phyloP scores from a whole-genome alignment of 441 rosid genomes.

The Adansonia grandidieri region DNA sequence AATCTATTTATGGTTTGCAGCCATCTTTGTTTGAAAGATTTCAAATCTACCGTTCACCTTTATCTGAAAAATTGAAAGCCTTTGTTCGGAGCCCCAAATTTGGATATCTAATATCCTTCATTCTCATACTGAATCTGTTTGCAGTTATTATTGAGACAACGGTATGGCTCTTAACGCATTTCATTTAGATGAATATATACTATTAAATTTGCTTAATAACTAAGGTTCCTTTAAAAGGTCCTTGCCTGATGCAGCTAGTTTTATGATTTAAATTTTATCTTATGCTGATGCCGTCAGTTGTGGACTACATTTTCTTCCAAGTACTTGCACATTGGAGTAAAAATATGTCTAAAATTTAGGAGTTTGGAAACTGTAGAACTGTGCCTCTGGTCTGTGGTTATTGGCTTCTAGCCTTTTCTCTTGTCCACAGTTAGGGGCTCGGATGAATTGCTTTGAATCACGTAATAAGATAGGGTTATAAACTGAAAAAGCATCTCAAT shows the following conservation, averaged over 20 bases:
- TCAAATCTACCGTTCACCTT: constrained; percentile 65
- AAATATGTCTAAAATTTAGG: background rate
- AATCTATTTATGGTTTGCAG: constrained; percentile 51
- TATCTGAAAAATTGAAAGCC: constrained; percentile 73
- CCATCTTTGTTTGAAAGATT: constrained; percentile 70
- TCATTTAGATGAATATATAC: constrained; percentile 27
- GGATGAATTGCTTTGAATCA: constrained; percentile 4
- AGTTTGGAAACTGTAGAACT: background rate
- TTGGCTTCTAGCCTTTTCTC: constrained; percentile 9
- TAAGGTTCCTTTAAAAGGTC: constrained; percentile 22
- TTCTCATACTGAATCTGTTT: constrained; percentile 76
- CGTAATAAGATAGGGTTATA: background rate
- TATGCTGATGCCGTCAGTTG: constrained; percentile 4
- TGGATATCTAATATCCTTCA: constrained; percentile 72
- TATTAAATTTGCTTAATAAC: constrained; percentile 16
- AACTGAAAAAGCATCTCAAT: constrained; percentile 11
- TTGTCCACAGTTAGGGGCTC: background rate
- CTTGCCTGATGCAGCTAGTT: constrained; percentile 18
- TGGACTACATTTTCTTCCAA: background rate
- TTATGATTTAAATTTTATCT: constrained; percentile 10
- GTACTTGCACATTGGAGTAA: background rate
- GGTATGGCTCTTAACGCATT: constrained; percentile 53
- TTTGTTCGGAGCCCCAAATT: constrained; percentile 73
- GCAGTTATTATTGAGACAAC: constrained; percentile 93
- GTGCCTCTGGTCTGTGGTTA: constrained; percentile 3